A percentile compares a stretch with the other conserved stretches of the same genome.
These are phyloP conservation scores for Proliferodiscus dingleyae DNA, from an alignment of 2,329 filamentous ascomycete genomes.

Conservation along the genomic window DNA sequence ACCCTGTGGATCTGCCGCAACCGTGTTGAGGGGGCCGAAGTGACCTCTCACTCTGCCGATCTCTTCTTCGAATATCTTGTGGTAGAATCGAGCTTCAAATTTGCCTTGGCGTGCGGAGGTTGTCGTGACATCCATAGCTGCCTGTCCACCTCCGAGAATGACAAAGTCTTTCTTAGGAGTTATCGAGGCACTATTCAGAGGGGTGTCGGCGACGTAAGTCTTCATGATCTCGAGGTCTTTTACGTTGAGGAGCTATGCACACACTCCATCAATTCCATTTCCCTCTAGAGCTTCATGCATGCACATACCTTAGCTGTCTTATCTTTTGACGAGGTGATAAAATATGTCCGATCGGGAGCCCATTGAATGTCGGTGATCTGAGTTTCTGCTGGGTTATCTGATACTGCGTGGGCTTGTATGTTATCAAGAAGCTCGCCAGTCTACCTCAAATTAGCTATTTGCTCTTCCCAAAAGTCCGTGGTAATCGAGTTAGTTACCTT, in stretches of 20 bases:
- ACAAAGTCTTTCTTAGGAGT: slow-evolving; percentile 97
- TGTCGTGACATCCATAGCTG: slow-evolving; percentile 97
- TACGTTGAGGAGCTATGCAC: slow-evolving; percentile 66
- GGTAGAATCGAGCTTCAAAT: slow-evolving; percentile 99
- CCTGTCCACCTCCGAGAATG: slow-evolving; percentile 95
- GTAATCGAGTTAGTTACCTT: slow-evolving; percentile 55
- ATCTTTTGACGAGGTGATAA: slow-evolving; percentile 97
- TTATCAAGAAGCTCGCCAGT: slow-evolving; percentile 78
- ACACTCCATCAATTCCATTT: slow-evolving; percentile 7
- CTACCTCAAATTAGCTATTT: slow-evolving; percentile 36
- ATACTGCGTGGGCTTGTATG: slow-evolving; percentile 80
- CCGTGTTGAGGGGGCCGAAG: slow-evolving; percentile 84
- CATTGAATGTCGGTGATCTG: slow-evolving; percentile 87
- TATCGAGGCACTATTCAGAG: slow-evolving; percentile 91
- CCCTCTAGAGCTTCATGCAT: neutral
- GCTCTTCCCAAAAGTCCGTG: neutral
- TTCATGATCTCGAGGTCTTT: slow-evolving; percentile 88
- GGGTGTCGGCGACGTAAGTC: slow-evolving; percentile 87
- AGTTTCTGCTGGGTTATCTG: too few species aligned
- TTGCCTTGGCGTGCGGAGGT: slow-evolving; percentile 89
- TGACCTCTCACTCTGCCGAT: slow-evolving; percentile 95
- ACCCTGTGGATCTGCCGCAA: slow-evolving; percentile 87
- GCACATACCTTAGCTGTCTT: slow-evolving; percentile 79
- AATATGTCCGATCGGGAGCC: slow-evolving; percentile 90
- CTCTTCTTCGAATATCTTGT: slow-evolving; percentile 99